Conservation (phyloP, 2,329 filamentous ascomycete species). For the Aspergillus ustus region DNA sequence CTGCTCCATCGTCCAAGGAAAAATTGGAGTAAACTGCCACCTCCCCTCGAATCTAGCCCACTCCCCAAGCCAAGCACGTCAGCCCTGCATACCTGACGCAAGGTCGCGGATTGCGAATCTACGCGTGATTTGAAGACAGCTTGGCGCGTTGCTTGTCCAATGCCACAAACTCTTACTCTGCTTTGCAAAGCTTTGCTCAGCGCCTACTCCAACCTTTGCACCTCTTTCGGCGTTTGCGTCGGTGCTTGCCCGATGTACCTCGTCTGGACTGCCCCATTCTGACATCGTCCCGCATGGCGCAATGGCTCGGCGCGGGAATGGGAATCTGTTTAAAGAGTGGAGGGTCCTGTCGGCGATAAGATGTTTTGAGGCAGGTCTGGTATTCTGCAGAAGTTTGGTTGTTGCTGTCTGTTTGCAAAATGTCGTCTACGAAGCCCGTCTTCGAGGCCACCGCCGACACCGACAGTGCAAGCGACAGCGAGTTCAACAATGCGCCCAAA, state of each 20-base stretch:
- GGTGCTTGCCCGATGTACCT: background rate
- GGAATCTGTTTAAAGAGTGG: no score
- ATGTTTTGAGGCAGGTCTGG: no score
- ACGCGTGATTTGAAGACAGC: background rate
- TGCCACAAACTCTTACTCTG: background rate
- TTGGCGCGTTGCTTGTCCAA: constrained; percentile 1
- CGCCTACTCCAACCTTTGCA: no score
- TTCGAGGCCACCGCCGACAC: background rate
- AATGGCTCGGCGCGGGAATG: background rate
- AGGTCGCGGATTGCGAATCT: background rate
- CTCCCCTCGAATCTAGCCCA: background rate
- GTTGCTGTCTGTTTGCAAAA: background rate
- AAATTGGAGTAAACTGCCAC: background rate
- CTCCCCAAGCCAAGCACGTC: constrained; percentile 20
- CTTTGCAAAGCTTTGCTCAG: background rate
- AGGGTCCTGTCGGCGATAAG: no score
- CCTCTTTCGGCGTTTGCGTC: background rate
- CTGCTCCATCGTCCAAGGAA: background rate
- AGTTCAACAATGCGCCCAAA: constrained; percentile 24
- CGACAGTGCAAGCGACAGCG: background rate
- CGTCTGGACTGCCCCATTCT: background rate
- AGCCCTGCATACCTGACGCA: constrained; percentile 20
- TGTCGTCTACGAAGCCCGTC: background rate
- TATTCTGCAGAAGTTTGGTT: no score
- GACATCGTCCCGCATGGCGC: background rate